Base-by-base conservation (phyloP, 1,139 yeast species). In the Yamadazyma atmosphaerica region DNA sequence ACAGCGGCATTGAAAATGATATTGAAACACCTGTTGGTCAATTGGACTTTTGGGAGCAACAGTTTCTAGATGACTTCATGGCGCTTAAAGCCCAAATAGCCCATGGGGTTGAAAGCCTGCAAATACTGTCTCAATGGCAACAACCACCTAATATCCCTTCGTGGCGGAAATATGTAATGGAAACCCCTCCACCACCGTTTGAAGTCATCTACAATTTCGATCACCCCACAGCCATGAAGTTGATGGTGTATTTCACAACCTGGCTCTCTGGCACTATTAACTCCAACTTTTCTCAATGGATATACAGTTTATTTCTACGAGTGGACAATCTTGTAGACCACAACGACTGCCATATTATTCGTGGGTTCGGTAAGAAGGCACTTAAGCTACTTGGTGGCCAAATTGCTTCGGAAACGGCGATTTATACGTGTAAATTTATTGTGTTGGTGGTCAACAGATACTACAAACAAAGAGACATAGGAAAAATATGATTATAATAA, bases 311-410 rank as follows among this genome's bases (percentile, higher is more conserved):
- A 4, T 56, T 72, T 26, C 45, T 70, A 12, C 52, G 74, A 16
- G 45, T 70, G 2, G 75, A 71, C 45, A 50, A 51, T 28, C 54
- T 56, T 1, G 43, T 72, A 25, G 72, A 68, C 31, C 55, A 58
- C 22, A 54, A 52, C 34, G 77, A 72, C 38, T 40, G 56, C 32
- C 56, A 74, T 2, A 51, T 67, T 6, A 47, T 72, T 13, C 55
- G 77, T 33, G 69, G 61, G 4, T 53, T 72, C 42, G 76, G 68
- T 2, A 58, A 62, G 43, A 71, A 69, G 45, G 77, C 77, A 1
- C 44, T 55, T 5, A 63, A 60, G 35, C 42, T 68, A 10, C 43
- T 51, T 17, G 37, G 15, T n/a, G 32, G 32, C 17, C 33, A 8
- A 26, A 35, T 2, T 45, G 55, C 32, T 39, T 42, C n/a, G 3